phyloP scores from a whole-genome alignment of 1,284 basidiomycete species.

The Marasmius fiardii region DNA sequence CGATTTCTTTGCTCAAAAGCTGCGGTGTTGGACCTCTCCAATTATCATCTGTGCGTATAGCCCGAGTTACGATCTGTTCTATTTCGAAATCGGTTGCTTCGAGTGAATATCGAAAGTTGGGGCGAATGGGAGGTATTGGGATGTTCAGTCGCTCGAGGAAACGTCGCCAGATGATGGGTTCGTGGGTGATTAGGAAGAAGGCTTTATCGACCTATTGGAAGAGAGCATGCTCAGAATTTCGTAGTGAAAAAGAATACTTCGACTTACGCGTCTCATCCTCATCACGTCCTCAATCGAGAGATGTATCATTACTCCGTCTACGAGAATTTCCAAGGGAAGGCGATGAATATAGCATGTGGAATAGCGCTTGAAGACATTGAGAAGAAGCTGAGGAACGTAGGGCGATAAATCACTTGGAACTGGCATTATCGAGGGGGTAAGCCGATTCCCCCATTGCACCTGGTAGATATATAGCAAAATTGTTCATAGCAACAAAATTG shows the following conservation, averaged over 20 bases:
- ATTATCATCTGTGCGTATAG: conserved; percentile 57
- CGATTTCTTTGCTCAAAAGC: conserved; percentile 29
- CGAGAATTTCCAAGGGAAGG: conserved; percentile 38
- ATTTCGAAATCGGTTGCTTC: conserved; percentile 51
- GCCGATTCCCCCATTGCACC: too few species aligned
- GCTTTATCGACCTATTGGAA: conserved; percentile 45
- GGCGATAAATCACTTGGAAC: background rate
- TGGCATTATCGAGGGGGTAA: background rate
- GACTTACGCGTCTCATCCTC: conserved; percentile 44
- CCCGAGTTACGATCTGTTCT: conserved; percentile 59
- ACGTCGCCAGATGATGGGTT: conserved; percentile 67
- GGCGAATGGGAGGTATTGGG: conserved; percentile 61
- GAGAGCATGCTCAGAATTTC: too few species aligned
- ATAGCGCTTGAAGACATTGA: background rate
- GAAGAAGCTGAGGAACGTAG: conserved; percentile 9
- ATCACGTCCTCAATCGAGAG: conserved; percentile 54
- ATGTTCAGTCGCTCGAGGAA: conserved; percentile 50
- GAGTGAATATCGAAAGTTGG: conserved; percentile 45
- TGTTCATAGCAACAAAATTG: background rate
- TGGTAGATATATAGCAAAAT: too few species aligned
- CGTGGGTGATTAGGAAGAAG: conserved; percentile 59
- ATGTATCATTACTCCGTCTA: conserved; percentile 46
- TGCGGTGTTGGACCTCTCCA: conserved; percentile 43
- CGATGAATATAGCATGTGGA: conserved; percentile 3
- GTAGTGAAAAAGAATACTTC: background rate